phyloP scores from a whole-genome alignment of 257 asterid genomes.

The Fraxinus excelsior region DNA sequence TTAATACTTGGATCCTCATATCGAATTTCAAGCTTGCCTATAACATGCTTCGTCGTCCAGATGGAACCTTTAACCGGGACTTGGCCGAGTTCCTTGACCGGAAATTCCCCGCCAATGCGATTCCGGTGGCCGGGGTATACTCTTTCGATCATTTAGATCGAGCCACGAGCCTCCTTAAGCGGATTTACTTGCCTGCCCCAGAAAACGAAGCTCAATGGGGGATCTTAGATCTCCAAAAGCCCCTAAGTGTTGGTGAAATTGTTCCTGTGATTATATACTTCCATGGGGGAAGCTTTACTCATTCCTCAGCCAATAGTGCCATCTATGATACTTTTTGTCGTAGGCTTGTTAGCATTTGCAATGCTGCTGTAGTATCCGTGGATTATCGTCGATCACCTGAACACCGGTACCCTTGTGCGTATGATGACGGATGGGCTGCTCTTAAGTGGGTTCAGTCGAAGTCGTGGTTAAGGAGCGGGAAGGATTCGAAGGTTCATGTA shows the following conservation, averaged over 20 bases:
- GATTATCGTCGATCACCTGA: conserved; percentile 17
- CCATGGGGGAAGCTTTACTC: conserved; percentile 23
- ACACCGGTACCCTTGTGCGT: conserved; percentile 16
- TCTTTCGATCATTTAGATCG: conserved; percentile 19
- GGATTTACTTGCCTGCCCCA: conserved; percentile 13
- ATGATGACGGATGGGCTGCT: conserved; percentile 21
- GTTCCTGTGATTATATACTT: conserved; percentile 21
- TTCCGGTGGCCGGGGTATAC: conserved; percentile 23
- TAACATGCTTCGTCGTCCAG: conserved; percentile 23
- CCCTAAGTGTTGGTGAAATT: neutral
- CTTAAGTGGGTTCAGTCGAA: conserved; percentile 16
- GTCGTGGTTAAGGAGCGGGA: conserved; percentile 20
- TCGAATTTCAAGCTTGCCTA: conserved; percentile 20
- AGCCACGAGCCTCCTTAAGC: conserved; percentile 21
- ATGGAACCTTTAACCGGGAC: conserved; percentile 18
- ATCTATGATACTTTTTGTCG: conserved; percentile 17
- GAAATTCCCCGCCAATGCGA: conserved; percentile 4
- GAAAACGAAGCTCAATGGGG: conserved; percentile 14
- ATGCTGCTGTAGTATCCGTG: conserved; percentile 21
- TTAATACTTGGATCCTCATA: conserved; percentile 28
- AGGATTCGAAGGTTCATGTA: conserved; percentile 14
- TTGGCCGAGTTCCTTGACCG: conserved; percentile 21
- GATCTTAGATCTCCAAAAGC: conserved; percentile 17
- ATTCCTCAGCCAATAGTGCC: conserved; percentile 24
- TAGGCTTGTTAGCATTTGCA: conserved; percentile 12